These are phyloP conservation scores for Drechslerella dactyloides DNA, from an alignment of 2,329 filamentous ascomycete species.

Conservation along the genomic window DNA sequence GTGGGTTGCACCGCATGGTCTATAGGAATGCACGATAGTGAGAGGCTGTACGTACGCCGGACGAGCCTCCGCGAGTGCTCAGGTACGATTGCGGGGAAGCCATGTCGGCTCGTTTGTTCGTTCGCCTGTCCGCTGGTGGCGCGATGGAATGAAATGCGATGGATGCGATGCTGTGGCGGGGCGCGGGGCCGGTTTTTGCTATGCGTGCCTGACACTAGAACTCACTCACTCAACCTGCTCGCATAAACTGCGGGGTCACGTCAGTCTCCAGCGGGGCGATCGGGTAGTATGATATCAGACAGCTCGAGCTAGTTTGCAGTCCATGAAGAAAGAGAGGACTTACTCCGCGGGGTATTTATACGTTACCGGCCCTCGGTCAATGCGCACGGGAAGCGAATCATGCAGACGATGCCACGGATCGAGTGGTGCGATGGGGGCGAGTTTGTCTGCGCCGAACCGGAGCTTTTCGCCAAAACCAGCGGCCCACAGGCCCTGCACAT, in stretches of 20 bases:
- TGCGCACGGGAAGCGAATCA: background rate
- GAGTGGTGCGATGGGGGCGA: background rate
- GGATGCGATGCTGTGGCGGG: too few species aligned
- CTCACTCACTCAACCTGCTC: too few species aligned
- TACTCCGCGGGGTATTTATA: slow-evolving; percentile 5
- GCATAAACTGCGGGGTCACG: too few species aligned
- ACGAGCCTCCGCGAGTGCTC: slow-evolving; percentile 69
- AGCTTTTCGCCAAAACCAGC: slow-evolving; percentile 1
- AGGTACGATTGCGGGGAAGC: slow-evolving; percentile 64
- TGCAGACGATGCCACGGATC: slow-evolving; percentile 9
- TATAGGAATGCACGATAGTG: background rate
- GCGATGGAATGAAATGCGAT: background rate
- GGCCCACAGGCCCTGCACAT: background rate
- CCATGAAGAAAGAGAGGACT: background rate
- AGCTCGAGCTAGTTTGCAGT: too few species aligned
- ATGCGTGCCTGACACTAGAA: too few species aligned
- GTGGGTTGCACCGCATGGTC: slow-evolving; percentile 17
- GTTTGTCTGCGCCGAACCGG: background rate
- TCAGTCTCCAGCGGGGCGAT: too few species aligned
- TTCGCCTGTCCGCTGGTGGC: background rate
- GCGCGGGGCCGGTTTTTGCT: too few species aligned
- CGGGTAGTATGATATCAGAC: too few species aligned
- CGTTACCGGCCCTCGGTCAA: background rate
- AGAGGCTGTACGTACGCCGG: slow-evolving; percentile 63
- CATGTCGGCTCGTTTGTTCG: slow-evolving; percentile 17